Evolutionary conservation across 2,329 filamentous ascomycete species (phyloP).

Genomic region (Neopestalotiopsis rosae): DNA sequence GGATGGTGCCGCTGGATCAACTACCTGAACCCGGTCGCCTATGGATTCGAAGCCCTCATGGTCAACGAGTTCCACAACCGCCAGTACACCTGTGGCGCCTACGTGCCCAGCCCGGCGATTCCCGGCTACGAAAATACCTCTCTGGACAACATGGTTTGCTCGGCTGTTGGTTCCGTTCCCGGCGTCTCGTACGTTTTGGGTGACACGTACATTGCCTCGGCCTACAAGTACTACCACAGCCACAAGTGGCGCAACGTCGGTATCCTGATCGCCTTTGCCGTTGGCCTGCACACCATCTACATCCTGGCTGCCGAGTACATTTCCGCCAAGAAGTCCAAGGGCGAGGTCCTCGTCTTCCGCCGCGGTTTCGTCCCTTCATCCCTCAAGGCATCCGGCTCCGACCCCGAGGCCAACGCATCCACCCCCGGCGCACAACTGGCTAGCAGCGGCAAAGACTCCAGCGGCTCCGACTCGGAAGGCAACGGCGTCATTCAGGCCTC

Average conservation of each 20-base stretch:
- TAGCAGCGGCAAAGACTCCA: background rate
- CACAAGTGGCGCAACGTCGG: constrained; percentile 69
- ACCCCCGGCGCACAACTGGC: background rate
- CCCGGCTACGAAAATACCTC: constrained; percentile 43
- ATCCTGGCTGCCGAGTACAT: constrained; percentile 70
- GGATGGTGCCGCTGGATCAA: constrained; percentile 51
- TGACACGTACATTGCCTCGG: constrained; percentile 58
- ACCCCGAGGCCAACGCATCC: background rate
- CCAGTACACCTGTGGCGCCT: constrained; percentile 58
- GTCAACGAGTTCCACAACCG: constrained; percentile 80
- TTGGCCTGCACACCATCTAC: constrained; percentile 67
- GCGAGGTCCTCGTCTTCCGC: constrained; percentile 77
- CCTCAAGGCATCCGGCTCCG: background rate
- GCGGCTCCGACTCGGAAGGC: background rate
- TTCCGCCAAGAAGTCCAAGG: constrained; percentile 73
- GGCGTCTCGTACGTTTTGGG: constrained; percentile 61
- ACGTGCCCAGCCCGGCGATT: constrained; percentile 43
- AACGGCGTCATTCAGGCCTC: background rate
- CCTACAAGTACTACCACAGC: constrained; percentile 60
- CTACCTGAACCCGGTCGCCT: constrained; percentile 79
- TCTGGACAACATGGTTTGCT: constrained; percentile 57
- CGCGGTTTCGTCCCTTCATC: constrained; percentile 63
- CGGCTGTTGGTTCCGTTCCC: constrained; percentile 60
- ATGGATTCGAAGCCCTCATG: constrained; percentile 81
- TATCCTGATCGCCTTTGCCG: constrained; percentile 68